Conservation (phyloP, 176 grass and related monocot genomes). For the Rhynchospora breviuscula region DNA sequence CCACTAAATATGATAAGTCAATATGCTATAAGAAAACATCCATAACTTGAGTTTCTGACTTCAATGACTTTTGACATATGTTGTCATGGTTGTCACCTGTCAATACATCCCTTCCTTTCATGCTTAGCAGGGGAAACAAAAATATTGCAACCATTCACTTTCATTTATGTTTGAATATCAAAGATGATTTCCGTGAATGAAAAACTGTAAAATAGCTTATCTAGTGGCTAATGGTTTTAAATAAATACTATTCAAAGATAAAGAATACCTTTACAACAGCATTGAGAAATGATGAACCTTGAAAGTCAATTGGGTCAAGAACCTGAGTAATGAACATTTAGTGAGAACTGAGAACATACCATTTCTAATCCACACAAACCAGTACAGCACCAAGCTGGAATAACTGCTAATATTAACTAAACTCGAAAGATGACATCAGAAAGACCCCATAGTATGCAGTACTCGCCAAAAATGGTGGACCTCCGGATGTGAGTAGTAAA, state of each 20-base stretch:
- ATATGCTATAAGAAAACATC: neutral
- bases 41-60: no score
- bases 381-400: neutral
- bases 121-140: neutral
- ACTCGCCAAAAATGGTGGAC: neutral
- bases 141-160: neutral
- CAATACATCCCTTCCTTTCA: no score
- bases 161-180: neutral
- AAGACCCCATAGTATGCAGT: neutral
- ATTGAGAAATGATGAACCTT: conserved; percentile 80
- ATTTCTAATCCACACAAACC: neutral
- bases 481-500: neutral
- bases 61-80: no score
- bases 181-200: neutral
- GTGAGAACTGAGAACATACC: neutral
- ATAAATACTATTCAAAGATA: conserved; percentile 3
- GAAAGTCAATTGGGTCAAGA: conserved; percentile 48
- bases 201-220: conserved; percentile 14
- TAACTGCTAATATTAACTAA: neutral
- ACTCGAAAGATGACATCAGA: neutral
- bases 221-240: neutral
- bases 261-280: conserved; percentile 81
- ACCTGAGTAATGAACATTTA: conserved; percentile 36
- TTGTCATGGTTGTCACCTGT: no score
- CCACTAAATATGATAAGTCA: neutral